A percentile compares a stretch with the other conserved stretches of the same genome.
Conservation (phyloP, 805 yeast genomes). For the Suhomyces faveliae region DNA sequence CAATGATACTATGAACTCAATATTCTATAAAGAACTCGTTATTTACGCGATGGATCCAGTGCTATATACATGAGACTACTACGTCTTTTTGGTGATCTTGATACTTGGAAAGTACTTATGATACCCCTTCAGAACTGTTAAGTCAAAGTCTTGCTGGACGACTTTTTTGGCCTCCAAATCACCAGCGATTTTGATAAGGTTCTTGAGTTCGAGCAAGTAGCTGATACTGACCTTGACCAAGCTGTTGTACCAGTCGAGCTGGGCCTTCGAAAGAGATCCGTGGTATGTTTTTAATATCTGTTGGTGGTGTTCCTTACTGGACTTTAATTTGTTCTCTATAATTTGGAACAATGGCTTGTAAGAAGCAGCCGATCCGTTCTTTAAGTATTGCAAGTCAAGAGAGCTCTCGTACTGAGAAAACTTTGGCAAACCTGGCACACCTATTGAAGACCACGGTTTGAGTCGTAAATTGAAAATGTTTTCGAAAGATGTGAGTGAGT, state of each 20-base stretch:
- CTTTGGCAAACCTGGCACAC: conserved; percentile 66
- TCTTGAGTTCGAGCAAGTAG: conserved; percentile 15
- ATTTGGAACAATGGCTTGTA: conserved; percentile 9
- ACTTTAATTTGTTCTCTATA: conserved; percentile 10
- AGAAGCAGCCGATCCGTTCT: conserved; percentile 2
- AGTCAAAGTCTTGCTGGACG: conserved; percentile 6
- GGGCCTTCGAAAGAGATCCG: conserved; percentile 2
- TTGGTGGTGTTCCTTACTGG: conserved; percentile 1
- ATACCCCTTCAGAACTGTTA: conserved; percentile 15
- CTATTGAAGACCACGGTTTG: conserved; percentile 79
- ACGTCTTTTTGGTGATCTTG: neutral
- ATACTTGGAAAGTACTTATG: conserved; percentile 28
- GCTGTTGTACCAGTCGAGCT: conserved; percentile 17
- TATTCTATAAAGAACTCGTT: neutral
- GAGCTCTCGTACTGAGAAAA: conserved; percentile 37
- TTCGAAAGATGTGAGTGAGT: conserved; percentile 21
- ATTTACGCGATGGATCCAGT: neutral
- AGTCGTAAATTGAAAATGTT: conserved; percentile 49
- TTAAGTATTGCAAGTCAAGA: conserved; percentile 9
- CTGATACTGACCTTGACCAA: conserved; percentile 16
- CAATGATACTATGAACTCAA: neutral
- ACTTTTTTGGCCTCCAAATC: conserved; percentile 2
- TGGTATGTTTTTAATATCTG: conserved; percentile 7
- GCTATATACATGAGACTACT: neutral
- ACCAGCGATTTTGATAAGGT: conserved; percentile 9